Percentiles rank a stretch among this genome's conserved stretches.
These are phyloP conservation scores for Stephania yunnanensis DNA, from an alignment of 164 flowering plant genomes.

Conservation along the genomic window DNA sequence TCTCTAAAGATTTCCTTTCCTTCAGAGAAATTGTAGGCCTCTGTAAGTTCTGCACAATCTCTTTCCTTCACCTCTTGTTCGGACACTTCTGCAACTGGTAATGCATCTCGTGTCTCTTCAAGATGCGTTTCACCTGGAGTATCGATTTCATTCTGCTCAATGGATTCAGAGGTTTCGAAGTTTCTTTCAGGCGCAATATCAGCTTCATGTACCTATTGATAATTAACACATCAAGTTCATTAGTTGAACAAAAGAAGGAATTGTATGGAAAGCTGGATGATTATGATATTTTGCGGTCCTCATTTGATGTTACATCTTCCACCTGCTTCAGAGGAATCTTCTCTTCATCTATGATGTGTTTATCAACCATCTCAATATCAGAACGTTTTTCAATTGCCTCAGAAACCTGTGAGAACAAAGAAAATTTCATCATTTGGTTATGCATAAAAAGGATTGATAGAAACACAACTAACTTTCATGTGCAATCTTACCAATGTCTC, in stretches of 20 bases:
- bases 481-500: constrained; percentile 21
- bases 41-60: neutral
- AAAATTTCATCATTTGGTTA: neutral
- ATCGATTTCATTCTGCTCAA: constrained; percentile 9
- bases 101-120: constrained; percentile 4
- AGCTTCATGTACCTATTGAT: constrained; percentile 9
- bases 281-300: constrained; percentile 20
- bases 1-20: constrained; percentile 7
- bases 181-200: neutral
- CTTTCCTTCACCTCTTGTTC: constrained; percentile 6
- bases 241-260: neutral
- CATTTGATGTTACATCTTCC: constrained; percentile 14
- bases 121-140: constrained; percentile 6
- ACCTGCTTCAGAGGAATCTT: neutral
- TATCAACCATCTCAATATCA: constrained; percentile 17
- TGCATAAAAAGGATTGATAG: neutral
- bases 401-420: constrained; percentile 14
- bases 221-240: neutral
- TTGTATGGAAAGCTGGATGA: neutral
- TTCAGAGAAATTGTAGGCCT: constrained; percentile 5
- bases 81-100: constrained; percentile 4
- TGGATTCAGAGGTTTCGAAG: constrained; percentile 3
- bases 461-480: constrained; percentile 6
- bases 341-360: constrained; percentile 15
- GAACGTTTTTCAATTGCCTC: constrained; percentile 14